Evolutionary conservation across 345 rosid genomes (phyloP).

Genomic region (Chamaenerion angustifolium): DNA sequence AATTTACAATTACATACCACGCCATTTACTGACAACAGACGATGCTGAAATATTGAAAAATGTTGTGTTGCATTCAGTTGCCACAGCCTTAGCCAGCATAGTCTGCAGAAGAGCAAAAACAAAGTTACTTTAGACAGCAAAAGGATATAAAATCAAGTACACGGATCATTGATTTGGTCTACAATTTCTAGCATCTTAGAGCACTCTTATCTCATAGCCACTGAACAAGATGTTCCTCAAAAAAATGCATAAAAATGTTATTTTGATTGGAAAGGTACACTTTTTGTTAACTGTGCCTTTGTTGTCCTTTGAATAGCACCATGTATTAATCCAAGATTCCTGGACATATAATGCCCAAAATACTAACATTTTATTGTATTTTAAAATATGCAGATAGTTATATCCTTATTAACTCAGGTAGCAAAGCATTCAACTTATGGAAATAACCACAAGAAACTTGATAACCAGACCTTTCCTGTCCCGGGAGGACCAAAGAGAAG

Average conservation of each 20-base stretch:
- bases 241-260: no score
- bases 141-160: neutral
- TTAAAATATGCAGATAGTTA: no score
- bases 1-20: slow-evolving; percentile 33
- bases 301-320: no score
- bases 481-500: slow-evolving; percentile 99
- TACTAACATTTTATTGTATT: no score
- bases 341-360: no score
- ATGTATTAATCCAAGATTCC: no score
- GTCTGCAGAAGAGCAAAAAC: slow-evolving; percentile 40
- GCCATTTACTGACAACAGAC: slow-evolving; percentile 98
- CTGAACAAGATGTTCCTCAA: no score
- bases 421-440: neutral
- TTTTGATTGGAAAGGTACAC: no score
- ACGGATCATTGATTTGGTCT: neutral
- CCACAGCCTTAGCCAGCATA: slow-evolving; percentile 99
- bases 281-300: no score
- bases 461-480: slow-evolving; percentile 73
- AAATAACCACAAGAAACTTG: neutral
- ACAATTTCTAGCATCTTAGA: neutral
- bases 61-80: slow-evolving; percentile 95
- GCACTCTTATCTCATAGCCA: neutral
- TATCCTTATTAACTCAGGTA: neutral
- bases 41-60: slow-evolving; percentile 98
- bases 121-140: neutral